Evolutionary conservation across 2,329 filamentous ascomycete species (phyloP).

Genomic region (Beauveria scarabaeidicola): DNA sequence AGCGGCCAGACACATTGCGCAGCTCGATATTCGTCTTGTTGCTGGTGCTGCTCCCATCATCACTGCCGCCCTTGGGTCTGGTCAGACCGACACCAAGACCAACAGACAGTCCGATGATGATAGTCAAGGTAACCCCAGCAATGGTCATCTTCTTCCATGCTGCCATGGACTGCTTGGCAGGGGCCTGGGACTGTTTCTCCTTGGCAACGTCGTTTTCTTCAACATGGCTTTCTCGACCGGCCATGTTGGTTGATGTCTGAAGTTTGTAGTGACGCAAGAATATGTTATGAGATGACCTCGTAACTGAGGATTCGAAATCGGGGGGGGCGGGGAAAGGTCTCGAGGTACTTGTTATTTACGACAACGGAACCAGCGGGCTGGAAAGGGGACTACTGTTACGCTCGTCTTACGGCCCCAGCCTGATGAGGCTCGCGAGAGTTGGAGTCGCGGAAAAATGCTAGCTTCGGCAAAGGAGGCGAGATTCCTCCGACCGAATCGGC

Average conservation of each 20-base stretch:
- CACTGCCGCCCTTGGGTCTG: slow-evolving; percentile 20
- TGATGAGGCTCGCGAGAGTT: background rate
- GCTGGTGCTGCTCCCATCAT: slow-evolving; percentile 7
- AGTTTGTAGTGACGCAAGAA: background rate
- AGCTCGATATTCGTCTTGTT: slow-evolving; percentile 15
- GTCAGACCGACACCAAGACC: slow-evolving; percentile 49
- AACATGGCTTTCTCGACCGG: background rate
- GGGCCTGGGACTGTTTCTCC: background rate
- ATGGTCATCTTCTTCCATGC: slow-evolving; percentile 24
- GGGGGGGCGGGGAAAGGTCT: background rate
- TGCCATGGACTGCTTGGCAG: slow-evolving; percentile 16
- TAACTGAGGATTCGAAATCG: background rate
- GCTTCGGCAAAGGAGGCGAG: background rate
- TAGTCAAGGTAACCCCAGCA: slow-evolving; percentile 17
- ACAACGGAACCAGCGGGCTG: background rate
- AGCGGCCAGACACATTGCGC: slow-evolving; percentile 15
- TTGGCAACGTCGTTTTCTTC: background rate
- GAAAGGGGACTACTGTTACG: background rate
- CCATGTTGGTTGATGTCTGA: background rate
- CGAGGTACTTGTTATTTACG: background rate
- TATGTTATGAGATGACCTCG: background rate
- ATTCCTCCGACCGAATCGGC: background rate
- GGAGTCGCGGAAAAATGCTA: background rate
- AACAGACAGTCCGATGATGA: slow-evolving; percentile 38
- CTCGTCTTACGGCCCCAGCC: background rate